Conservation (phyloP, 805 yeast genomes). For the Wickerhamiella sorbophila region DNA sequence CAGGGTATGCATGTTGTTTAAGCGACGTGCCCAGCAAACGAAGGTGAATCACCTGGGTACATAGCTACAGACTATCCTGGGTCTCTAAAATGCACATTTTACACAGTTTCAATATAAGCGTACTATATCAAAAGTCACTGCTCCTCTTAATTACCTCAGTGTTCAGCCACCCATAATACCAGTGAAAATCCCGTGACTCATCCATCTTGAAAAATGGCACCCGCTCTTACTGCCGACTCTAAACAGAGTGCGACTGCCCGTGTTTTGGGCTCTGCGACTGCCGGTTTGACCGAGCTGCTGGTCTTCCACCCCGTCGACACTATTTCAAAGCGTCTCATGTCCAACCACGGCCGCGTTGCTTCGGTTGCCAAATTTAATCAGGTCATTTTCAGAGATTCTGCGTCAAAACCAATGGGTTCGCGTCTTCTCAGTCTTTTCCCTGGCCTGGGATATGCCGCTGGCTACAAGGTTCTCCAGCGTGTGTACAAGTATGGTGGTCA, state of each 20-base stretch:
- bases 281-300: constrained; percentile 92
- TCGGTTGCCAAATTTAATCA: constrained; percentile 54
- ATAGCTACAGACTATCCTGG: no score
- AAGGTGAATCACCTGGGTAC: no score
- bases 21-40: no score
- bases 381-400: constrained; percentile 77
- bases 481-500: constrained; percentile 99
- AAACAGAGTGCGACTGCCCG: constrained; percentile 84
- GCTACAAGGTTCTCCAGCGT: constrained; percentile 89
- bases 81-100: no score
- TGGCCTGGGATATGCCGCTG: constrained; percentile 96
- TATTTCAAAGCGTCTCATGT: constrained; percentile 85
- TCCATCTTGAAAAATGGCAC: constrained; percentile 1
- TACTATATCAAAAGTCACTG: no score
- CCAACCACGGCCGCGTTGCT: constrained; percentile 68
- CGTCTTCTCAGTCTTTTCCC: constrained; percentile 83
- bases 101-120: no score
- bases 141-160: no score
- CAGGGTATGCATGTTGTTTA: no score
- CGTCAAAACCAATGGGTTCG: constrained; percentile 50
- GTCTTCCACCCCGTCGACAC: constrained; percentile 98
- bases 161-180: no score
- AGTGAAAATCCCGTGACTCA: not conserved
- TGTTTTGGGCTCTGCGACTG: constrained; percentile 93
- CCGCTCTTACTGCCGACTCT: constrained; percentile 32